Base-by-base conservation (phyloP, 805 yeast genomes). In the Saccharomycopsis sp. region DNA sequence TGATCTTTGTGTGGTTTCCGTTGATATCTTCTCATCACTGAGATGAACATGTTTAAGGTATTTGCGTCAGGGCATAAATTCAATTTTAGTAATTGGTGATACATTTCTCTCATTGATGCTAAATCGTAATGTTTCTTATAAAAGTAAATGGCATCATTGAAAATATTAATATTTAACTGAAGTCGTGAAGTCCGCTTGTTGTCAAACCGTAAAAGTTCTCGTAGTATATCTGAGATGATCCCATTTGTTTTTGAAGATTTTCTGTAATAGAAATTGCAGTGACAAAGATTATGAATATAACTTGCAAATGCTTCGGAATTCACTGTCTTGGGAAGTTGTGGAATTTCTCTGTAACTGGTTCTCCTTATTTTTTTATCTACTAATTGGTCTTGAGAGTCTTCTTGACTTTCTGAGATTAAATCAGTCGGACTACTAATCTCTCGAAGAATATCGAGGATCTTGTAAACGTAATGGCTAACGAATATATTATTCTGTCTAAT, bases 11-110 rank as follows among this genome's bases (percentile, higher is more conserved):
- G 60, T 23, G 62, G 56, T 2, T 59, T 53, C 6, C 56, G 54
- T 14, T 60, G 58, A 24, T 58, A 55, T 5, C 54, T 55, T 3
- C 59, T 26, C 6, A 68, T 38, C 17, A 58, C 59, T 11, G 57
- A 51, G 7, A 71, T 38, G 56, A 71, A 52, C 11, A 64, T 49
- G 51, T 70, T 70, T 43, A 62, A 67, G 1, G 72, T 69, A 2
- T 55, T 58, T 3, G 67, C 58, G 46, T 65, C 63, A 14, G 70
- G 70, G 6, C 36, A 27, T 11, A 60, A 41, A 1, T 57, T 53
- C 45, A 61, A 66, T 2, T 57, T 41, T 32, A 57, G 59, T 71
- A 73, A 67, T 50, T 70, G 71, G 1, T 59, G 57, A 31, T 70
- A 56, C 2, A 67, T 53, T 40, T 65, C 68, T 36, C 67, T 58